A percentile compares a stretch with the other conserved stretches of the same genome.
phyloP scores from a whole-genome alignment of 2,329 filamentous ascomycete genomes.

The Tympanopsis confertula region DNA sequence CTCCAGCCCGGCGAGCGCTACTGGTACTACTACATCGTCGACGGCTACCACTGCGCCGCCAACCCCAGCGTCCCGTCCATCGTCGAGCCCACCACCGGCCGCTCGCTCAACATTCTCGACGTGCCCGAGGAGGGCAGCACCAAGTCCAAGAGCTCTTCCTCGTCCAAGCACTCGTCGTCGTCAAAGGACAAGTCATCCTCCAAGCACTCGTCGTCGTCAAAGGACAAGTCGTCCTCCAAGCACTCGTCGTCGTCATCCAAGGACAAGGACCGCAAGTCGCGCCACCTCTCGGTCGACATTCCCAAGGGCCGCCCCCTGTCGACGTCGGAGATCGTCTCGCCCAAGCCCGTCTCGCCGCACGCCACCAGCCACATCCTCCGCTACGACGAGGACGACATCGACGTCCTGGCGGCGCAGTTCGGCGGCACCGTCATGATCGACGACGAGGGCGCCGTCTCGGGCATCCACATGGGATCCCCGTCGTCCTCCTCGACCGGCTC shows the following conservation, averaged over 20 bases:
- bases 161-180: slow-evolving; percentile 32
- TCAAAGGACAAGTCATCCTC: slow-evolving; percentile 30
- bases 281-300: slow-evolving; percentile 48
- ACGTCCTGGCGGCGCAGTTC: slow-evolving; percentile 71
- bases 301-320: slow-evolving; percentile 83
- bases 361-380: slow-evolving; percentile 80
- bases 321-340: slow-evolving; percentile 78
- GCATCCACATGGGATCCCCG: slow-evolving; percentile 34
- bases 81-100: slow-evolving; percentile 90
- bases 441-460: slow-evolving; percentile 40
- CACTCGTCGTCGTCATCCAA: slow-evolving; percentile 1
- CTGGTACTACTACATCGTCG: slow-evolving; percentile 99
- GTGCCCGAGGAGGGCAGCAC: slow-evolving; percentile 48
- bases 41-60: slow-evolving; percentile 95
- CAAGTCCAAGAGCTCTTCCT: slow-evolving; percentile 28
- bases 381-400: slow-evolving; percentile 58
- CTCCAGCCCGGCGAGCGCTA: slow-evolving; percentile 84
- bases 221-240: slow-evolving; percentile 16
- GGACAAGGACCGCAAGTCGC: slow-evolving; percentile 4
- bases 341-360: slow-evolving; percentile 78
- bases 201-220: slow-evolving; percentile 24
- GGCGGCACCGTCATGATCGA: slow-evolving; percentile 46
- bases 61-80: slow-evolving; percentile 83
- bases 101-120: slow-evolving; percentile 94
- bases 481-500: slow-evolving; percentile 61